Evolutionary conservation across 805 yeast genomes (phyloP), one percentile per base, ranked within the genome.

Genomic region (Yarrowia yakushimensis): DNA sequence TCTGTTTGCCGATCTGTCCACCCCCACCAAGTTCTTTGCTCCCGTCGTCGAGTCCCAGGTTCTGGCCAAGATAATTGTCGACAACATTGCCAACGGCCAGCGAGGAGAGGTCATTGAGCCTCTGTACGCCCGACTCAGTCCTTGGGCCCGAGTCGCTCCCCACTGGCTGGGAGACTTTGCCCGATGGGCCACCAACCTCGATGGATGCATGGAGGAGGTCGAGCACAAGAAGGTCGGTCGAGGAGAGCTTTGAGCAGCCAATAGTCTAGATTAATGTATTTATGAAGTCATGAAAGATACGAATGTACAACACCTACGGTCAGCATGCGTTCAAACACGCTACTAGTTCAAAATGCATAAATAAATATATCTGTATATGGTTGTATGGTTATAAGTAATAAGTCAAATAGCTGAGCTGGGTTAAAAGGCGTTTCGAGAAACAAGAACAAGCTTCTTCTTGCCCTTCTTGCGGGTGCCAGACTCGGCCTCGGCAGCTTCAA

Each of bases 1-100:
- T 2, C 81, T 93, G 88, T 93, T 93, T 71, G 76, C 77, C 20
- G 85, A 85, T 2, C 88, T 93, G 8, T 65, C 73, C 28, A 87
- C 97, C 0, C 97, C 97, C 0, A 85, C 88, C 13, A 75, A 79
- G 3, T 66, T 87, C 4, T 71, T 91, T 9, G 98, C 98, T 0
- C 98, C 97, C 0, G 88, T 87, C 64, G 76, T 92, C 33, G 86
- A 86, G 17, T 90, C 94, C 0, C 69, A 69, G 11, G 78, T 78
- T 65, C 86, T 91, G 10, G 96, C 97, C 0, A 69, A 69, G 2
- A 76, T 76, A 34, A 80, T 92, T 2, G 75, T 85, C 17, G 70
- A 73, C 6, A 83, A 89, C 0, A 74, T 90, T 27, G 81, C 79
- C 52, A 69, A 79, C 50, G 94, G 94, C 6, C 76, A 80, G 64